Conservation (phyloP, 352 stramenopile genomes). For the Heterotrichella gracilis region DNA sequence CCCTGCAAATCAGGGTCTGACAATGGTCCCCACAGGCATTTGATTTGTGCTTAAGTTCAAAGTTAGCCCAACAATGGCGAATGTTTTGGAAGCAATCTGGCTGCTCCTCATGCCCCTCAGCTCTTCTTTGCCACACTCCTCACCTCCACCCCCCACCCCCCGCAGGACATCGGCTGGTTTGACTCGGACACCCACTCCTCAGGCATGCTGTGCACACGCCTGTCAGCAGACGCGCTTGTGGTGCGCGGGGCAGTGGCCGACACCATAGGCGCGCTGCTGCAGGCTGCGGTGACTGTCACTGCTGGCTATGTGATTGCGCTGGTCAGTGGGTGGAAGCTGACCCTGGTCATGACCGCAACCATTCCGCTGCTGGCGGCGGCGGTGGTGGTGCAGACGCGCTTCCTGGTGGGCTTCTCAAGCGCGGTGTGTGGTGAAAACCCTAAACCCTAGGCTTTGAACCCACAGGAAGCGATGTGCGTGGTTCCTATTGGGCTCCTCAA, state of each 20-base stretch:
- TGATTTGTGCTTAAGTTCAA: too few species aligned
- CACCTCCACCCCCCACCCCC: too few species aligned
- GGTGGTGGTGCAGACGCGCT: conserved; percentile 17
- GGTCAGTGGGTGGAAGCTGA: conserved; percentile 31
- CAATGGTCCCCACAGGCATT: too few species aligned
- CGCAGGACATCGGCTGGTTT: conserved; percentile 42
- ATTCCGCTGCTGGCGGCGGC: conserved; percentile 30
- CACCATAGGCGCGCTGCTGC: conserved; percentile 24
- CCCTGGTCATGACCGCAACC: conserved; percentile 29
- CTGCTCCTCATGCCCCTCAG: too few species aligned
- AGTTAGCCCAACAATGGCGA: too few species aligned
- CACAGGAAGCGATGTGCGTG: too few species aligned
- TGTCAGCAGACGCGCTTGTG: conserved; percentile 34
- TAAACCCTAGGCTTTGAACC: too few species aligned
- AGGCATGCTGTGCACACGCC: conserved; percentile 29
- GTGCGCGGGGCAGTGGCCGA: conserved; percentile 38
- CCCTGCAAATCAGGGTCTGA: too few species aligned
- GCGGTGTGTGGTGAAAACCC: too few species aligned
- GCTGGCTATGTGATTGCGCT: conserved; percentile 30
- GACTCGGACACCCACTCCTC: conserved; percentile 34
- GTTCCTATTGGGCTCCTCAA: too few species aligned
- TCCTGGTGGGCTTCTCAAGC: conserved; percentile 13
- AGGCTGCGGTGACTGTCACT: conserved; percentile 27
- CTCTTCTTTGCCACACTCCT: too few species aligned
- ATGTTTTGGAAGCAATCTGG: too few species aligned